phyloP scores from a whole-genome alignment of 2,329 filamentous ascomycete genomes.

The Diaporthe caulivora region DNA sequence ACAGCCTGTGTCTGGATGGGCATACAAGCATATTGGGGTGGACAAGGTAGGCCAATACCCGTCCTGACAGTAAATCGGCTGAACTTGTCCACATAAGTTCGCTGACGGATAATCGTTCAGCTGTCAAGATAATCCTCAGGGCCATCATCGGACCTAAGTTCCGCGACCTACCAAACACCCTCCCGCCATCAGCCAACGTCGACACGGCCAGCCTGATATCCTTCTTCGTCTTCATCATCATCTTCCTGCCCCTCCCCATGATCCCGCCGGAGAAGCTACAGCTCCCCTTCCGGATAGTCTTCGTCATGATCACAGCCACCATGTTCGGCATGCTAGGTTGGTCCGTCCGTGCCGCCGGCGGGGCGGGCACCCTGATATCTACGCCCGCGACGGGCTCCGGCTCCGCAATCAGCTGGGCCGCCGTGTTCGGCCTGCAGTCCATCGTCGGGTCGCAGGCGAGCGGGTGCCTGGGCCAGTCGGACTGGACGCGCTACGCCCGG shows the following conservation, averaged over 20 bases:
- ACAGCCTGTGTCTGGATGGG: constrained; percentile 50
- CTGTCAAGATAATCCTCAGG: constrained; percentile 48
- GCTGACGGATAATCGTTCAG: constrained; percentile 3
- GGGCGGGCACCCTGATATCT: constrained; percentile 44
- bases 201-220: constrained; percentile 46
- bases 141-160: constrained; percentile 46
- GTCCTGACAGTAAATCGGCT: no score
- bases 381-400: constrained; percentile 43
- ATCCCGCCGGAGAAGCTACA: constrained; percentile 48
- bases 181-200: constrained; percentile 44
- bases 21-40: constrained; percentile 47
- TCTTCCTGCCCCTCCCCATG: constrained; percentile 46
- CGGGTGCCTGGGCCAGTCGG: constrained; percentile 48
- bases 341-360: constrained; percentile 45
- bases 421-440: constrained; percentile 47
- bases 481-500: constrained; percentile 50
- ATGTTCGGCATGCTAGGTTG: constrained; percentile 50
- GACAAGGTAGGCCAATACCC: constrained; percentile 40
- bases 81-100: background rate
- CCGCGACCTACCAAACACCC: constrained; percentile 44
- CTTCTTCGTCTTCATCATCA: constrained; percentile 48
- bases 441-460: constrained; percentile 47
- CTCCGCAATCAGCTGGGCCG: constrained; percentile 47
- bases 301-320: constrained; percentile 48
- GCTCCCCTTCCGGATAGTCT: constrained; percentile 45